Conservation (phyloP, 257 asterid genomes). For the Nicotiana sylvestris region DNA sequence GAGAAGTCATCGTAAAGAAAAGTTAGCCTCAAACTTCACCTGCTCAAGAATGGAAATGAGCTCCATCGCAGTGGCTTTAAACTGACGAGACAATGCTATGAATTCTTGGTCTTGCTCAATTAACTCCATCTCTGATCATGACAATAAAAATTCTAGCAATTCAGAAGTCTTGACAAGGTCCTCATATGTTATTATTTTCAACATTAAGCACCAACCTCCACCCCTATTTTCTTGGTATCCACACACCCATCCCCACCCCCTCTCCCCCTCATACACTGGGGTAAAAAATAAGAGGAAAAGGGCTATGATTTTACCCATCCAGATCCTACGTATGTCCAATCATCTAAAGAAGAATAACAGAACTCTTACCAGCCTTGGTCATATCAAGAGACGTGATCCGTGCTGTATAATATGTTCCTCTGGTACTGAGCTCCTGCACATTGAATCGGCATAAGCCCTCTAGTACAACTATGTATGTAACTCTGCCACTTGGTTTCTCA, state of each 20-base stretch:
- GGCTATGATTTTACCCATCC: not conserved
- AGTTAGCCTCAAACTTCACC: constrained; percentile 36
- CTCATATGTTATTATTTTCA: not conserved
- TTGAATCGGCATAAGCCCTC: constrained; percentile 96
- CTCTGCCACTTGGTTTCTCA: constrained; percentile 99
- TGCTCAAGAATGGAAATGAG: constrained; percentile 95
- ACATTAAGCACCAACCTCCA: constrained; percentile 1
- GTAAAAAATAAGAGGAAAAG: not conserved
- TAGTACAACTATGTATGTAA: constrained; percentile 91
- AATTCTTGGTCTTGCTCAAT: constrained; percentile 96
- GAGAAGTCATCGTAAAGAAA: not conserved
- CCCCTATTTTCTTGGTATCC: not conserved
- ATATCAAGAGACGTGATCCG: constrained; percentile 88
- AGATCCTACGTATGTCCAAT: not conserved
- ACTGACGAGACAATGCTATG: constrained; percentile 81
- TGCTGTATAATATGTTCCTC: constrained; percentile 96
- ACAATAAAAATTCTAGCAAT: constrained; percentile 22
- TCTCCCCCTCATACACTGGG: not conserved
- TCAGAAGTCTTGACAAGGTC: constrained; percentile 22
- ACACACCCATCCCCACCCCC: not conserved
- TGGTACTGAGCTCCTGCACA: constrained; percentile 93
- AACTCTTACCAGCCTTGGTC: constrained; percentile 68
- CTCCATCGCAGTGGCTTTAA: constrained; percentile 91
- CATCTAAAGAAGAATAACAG: constrained; percentile 4
- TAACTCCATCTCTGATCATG: constrained; percentile 79